A percentile compares a stretch with the other conserved stretches of the same genome.
Evolutionary conservation across 2,329 filamentous ascomycete genomes (phyloP).

Genomic region (Epichloe scottii): DNA sequence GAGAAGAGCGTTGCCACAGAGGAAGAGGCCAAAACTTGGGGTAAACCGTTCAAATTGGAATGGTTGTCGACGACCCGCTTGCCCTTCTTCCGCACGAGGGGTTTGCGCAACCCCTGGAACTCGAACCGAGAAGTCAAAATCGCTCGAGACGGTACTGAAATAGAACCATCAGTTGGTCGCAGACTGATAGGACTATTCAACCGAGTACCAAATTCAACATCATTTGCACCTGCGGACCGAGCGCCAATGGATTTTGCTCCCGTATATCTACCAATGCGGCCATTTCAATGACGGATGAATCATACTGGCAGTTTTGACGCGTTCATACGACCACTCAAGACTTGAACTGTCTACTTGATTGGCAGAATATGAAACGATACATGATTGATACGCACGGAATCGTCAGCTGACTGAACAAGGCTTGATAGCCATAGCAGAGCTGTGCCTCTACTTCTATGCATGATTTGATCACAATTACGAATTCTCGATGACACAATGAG

Average conservation of each 20-base stretch:
- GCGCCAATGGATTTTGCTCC: constrained; percentile 23
- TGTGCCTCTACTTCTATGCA: no score
- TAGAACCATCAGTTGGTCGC: constrained; percentile 71
- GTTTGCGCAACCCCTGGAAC: constrained; percentile 87
- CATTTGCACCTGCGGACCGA: constrained; percentile 17
- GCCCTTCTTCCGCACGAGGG: constrained; percentile 80
- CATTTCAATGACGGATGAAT: constrained; percentile 18
- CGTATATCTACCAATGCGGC: constrained; percentile 25
- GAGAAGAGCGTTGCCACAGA: constrained; percentile 29
- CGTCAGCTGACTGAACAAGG: no score
- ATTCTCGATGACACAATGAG: no score
- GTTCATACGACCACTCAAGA: background rate
- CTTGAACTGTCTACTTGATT: no score
- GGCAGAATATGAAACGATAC: no score
- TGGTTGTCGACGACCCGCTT: constrained; percentile 77
- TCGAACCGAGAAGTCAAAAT: constrained; percentile 94
- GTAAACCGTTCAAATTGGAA: constrained; percentile 81
- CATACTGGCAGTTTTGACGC: background rate
- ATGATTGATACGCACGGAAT: no score
- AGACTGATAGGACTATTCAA: constrained; percentile 72
- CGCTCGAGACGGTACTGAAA: constrained; percentile 82
- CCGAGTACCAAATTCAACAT: constrained; percentile 30
- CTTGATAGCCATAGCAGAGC: no score
- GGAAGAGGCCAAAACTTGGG: constrained; percentile 55
- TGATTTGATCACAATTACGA: no score